phyloP scores from a whole-genome alignment of 306 rosid species.

The Cotoneaster glaucophyllus region DNA sequence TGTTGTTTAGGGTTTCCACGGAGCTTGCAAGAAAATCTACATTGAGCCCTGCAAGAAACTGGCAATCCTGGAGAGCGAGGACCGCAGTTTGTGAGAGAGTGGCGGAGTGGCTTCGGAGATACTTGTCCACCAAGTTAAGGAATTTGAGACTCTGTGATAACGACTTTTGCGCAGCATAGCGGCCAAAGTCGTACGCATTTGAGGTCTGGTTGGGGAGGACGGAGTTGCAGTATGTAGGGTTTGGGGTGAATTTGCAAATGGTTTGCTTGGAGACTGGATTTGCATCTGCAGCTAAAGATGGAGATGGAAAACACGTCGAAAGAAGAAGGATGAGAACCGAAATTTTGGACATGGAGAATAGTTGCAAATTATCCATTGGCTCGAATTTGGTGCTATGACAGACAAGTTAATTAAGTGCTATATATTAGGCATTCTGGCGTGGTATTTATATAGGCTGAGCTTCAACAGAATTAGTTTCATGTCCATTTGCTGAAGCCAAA shows the following conservation, averaged over 20 bases:
- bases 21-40: slow-evolving; percentile 40
- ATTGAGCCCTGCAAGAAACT: slow-evolving; percentile 44
- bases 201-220: slow-evolving; percentile 49
- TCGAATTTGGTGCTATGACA: background rate
- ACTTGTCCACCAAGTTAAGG: slow-evolving; percentile 24
- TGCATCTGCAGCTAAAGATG: slow-evolving; percentile 15
- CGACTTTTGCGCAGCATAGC: slow-evolving; percentile 38
- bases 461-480: background rate
- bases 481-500: background rate
- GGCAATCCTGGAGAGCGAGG: slow-evolving; percentile 54
- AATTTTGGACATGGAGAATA: background rate
- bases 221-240: slow-evolving; percentile 56
- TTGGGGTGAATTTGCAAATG: slow-evolving; percentile 47
- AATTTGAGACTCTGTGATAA: slow-evolving; percentile 41
- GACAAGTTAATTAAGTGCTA: background rate
- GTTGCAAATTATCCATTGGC: slow-evolving; percentile 6
- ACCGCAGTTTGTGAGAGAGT: slow-evolving; percentile 31
- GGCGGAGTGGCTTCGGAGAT: slow-evolving; percentile 25
- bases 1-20: slow-evolving; percentile 33
- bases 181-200: slow-evolving; percentile 42
- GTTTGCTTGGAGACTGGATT: slow-evolving; percentile 22
- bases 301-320: background rate
- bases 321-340: background rate
- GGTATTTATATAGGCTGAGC: background rate
- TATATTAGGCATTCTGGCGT: background rate